Evolutionary conservation across 331 rosid genomes (phyloP), one percentile per base, ranked within the genome.

Genomic region (Saraca asoca): DNA sequence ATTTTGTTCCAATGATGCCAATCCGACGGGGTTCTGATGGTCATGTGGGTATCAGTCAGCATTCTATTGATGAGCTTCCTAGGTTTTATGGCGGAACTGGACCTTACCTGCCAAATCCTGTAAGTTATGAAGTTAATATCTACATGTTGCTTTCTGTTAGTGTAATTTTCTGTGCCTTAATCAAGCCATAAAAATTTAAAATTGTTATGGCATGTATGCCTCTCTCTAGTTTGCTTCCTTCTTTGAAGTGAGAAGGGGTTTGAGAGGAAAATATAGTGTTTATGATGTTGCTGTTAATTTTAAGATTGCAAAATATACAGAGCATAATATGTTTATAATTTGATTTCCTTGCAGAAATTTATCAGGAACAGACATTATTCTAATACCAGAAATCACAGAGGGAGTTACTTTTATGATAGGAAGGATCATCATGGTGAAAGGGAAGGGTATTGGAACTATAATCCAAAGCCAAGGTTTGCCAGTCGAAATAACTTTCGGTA

Each of bases 391-490:
- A 65, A 46, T 46, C 51, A 46, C 51, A 46, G 87, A 69, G 85
- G 87, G 38, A 71, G 68, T 79, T 82, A 77, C 74, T 70, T 17
- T 75, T 77, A 69, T 51, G 90, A 82, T 41, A 79, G 87, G 71
- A 81, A 69, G 7, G 85, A 85, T 39, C 77, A 73, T 71, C 81
- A 82, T 42, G 78, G 85, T 49, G 85, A 82, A 6, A 79, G 85
- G 80, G 90, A 85, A 54, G 87, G 85, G 38, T 77, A 74, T 45
- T 85, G 87, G 90, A 85, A 82, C 73, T 41, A 46, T 51, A 76
- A 51, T 69, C 53, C 85, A 41, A 85, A 79, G 75, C 68, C 81
- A 7, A 85, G 87, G 48, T 57, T 73, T 61, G 70, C 81, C 64
- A 78, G 78, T n/a, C 87, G 85, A 15, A 68, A 67, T 77, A 78